These are phyloP conservation scores for Capsella bursapastoris DNA, from an alignment of 345 rosid species.

Conservation along the genomic window DNA sequence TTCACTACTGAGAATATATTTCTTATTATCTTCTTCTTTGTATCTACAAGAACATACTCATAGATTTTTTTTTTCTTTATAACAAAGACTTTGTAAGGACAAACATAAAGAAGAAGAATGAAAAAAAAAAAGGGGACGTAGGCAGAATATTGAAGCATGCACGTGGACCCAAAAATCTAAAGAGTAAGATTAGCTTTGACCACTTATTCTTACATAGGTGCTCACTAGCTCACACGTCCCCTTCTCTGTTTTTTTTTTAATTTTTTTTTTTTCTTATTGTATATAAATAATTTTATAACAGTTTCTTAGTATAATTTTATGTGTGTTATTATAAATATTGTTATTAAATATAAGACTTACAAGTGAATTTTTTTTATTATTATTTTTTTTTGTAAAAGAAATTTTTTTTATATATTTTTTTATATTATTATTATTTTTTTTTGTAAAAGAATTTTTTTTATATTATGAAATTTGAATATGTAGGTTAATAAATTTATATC, in stretches of 20 bases:
- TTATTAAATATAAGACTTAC: background rate
- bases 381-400: too few relatives aligned
- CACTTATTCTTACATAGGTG: slow-evolving; percentile 17
- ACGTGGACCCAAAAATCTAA: slow-evolving; percentile 32
- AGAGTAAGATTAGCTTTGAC: slow-evolving; percentile 37
- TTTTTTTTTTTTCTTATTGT: background rate
- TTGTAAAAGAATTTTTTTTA: too few relatives aligned
- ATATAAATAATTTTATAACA: background rate
- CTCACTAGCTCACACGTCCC: slow-evolving; percentile 5
- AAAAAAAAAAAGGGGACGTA: slow-evolving; percentile 1
- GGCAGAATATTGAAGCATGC: slow-evolving; percentile 29
- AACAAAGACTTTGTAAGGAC: background rate
- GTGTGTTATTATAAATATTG: background rate
- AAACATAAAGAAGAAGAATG: background rate
- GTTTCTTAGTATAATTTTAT: background rate
- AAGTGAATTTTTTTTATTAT: background rate
- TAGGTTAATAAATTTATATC: background rate
- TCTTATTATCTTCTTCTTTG: too few relatives aligned
- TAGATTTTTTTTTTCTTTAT: background rate
- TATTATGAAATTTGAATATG: background rate
- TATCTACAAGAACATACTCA: background rate
- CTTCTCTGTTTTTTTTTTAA: background rate
- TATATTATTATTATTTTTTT: too few relatives aligned
- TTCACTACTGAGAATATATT: background rate
- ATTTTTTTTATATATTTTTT: too few relatives aligned